Conservation (phyloP, 106 monocot genomes). For the Dioscorea alata region DNA sequence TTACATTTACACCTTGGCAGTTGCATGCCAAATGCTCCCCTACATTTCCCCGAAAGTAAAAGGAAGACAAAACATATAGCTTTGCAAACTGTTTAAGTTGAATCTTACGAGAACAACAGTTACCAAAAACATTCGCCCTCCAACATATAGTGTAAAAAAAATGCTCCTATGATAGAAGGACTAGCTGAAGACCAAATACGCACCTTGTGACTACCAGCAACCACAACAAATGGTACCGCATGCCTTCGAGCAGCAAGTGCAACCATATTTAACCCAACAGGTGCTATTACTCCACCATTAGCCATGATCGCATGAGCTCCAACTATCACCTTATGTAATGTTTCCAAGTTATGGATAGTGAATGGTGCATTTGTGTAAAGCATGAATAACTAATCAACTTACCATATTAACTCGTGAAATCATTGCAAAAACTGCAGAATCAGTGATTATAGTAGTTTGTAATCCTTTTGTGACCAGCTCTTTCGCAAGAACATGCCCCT, state of each 20-base stretch:
- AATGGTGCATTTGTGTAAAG: background rate
- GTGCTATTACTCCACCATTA: constrained; percentile 95
- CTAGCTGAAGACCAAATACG: background rate
- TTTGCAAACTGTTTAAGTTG: too few species aligned
- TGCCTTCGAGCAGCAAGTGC: constrained; percentile 97
- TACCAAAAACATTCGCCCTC: too few species aligned
- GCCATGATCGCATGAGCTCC: constrained; percentile 99
- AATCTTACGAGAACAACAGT: too few species aligned
- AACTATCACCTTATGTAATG: constrained; percentile 73
- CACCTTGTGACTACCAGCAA: constrained; percentile 98
- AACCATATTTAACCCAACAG: constrained; percentile 90
- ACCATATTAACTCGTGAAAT: constrained; percentile 99
- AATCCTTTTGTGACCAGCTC: constrained; percentile 87
- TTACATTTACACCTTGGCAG: too few species aligned
- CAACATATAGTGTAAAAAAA: too few species aligned
- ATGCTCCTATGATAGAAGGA: background rate
- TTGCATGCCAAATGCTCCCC: too few species aligned
- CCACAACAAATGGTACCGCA: constrained; percentile 99
- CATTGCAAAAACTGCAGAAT: constrained; percentile 99
- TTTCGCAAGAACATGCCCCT: constrained; percentile 96
- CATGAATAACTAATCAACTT: constrained; percentile 1
- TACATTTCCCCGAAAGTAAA: too few species aligned
- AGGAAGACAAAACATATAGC: too few species aligned
- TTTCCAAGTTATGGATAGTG: background rate
- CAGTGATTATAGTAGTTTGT: constrained; percentile 91